Evolutionary conservation across 305 asterid genomes (phyloP).

Genomic region (Solanum hybrid): DNA sequence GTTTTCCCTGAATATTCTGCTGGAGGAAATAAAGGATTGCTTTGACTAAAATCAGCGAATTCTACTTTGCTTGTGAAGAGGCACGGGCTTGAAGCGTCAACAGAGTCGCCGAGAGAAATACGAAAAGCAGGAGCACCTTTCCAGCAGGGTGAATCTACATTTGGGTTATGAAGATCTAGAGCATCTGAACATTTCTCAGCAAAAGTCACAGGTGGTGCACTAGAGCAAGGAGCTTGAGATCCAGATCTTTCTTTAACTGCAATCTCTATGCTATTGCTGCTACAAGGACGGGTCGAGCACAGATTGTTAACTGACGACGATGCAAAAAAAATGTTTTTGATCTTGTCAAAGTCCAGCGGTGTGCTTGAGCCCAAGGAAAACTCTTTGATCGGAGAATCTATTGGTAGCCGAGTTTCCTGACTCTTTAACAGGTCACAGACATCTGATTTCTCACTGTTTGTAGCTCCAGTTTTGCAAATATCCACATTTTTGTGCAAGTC

Average conservation of each 20-base stretch:
- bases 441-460: constrained; percentile 20
- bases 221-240: constrained; percentile 28
- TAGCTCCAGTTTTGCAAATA: constrained; percentile 20
- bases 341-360: constrained; percentile 21
- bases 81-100: constrained; percentile 28
- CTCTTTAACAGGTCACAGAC: constrained; percentile 17
- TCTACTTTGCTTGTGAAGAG: constrained; percentile 21
- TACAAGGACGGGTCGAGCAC: constrained; percentile 15
- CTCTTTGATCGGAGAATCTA: constrained; percentile 21
- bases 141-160: constrained; percentile 97
- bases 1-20: constrained; percentile 19
- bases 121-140: constrained; percentile 69
- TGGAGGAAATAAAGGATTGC: constrained; percentile 20
- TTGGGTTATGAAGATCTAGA: constrained; percentile 44
- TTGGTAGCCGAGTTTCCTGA: constrained; percentile 22
- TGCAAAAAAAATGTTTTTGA: constrained; percentile 15
- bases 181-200: constrained; percentile 41
- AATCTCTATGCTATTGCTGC: constrained; percentile 16
- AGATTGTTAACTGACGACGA: constrained; percentile 24
- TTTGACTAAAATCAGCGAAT: constrained; percentile 22
- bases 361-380: constrained; percentile 21
- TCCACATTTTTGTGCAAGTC: constrained; percentile 22
- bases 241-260: constrained; percentile 19
- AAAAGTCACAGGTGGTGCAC: constrained; percentile 25
- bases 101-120: constrained; percentile 29